phyloP scores from a whole-genome alignment of 352 stramenopile species.

The Labyrinthula sp. region DNA sequence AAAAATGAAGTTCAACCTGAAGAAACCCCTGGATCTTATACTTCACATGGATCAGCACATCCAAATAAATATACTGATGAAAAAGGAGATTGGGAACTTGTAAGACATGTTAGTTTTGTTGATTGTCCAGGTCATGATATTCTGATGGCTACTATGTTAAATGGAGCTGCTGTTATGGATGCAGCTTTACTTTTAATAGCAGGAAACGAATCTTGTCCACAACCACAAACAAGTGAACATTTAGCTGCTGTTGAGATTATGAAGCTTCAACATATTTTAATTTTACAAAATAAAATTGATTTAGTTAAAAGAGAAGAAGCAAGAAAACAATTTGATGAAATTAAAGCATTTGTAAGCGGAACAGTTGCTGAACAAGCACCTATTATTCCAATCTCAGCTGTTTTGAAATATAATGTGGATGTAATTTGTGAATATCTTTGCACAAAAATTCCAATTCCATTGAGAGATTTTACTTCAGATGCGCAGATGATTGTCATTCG shows the following conservation, averaged over 20 bases:
- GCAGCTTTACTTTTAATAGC: conserved; percentile 91
- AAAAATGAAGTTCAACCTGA: conserved; percentile 33
- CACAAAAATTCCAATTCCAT: conserved; percentile 89
- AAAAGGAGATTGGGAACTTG: conserved; percentile 42
- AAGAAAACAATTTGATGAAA: conserved; percentile 80
- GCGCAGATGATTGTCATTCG: conserved; percentile 97
- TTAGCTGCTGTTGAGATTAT: conserved; percentile 99
- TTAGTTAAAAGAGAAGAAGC: conserved; percentile 95
- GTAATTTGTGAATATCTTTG: conserved; percentile 99
- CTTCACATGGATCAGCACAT: conserved; percentile 31
- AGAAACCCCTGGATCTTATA: conserved; percentile 21
- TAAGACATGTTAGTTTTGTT: conserved; percentile 94
- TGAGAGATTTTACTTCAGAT: conserved; percentile 84
- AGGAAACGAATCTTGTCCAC: conserved; percentile 89
- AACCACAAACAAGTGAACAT: conserved; percentile 98
- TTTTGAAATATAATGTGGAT: conserved; percentile 99
- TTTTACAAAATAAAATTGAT: conserved; percentile 99
- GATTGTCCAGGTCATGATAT: conserved; percentile 99
- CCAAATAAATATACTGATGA: conserved; percentile 33
- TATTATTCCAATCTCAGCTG: conserved; percentile 96
- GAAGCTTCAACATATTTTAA: conserved; percentile 98
- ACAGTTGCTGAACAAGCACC: conserved; percentile 82
- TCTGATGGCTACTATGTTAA: conserved; percentile 99
- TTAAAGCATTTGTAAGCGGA: conserved; percentile 55
- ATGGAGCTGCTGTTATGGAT: conserved; percentile 99